Evolutionary conservation across 805 yeast species (phyloP), one percentile per base, ranked within the genome.

Genomic region (Tanozyma kutaoensis): DNA sequence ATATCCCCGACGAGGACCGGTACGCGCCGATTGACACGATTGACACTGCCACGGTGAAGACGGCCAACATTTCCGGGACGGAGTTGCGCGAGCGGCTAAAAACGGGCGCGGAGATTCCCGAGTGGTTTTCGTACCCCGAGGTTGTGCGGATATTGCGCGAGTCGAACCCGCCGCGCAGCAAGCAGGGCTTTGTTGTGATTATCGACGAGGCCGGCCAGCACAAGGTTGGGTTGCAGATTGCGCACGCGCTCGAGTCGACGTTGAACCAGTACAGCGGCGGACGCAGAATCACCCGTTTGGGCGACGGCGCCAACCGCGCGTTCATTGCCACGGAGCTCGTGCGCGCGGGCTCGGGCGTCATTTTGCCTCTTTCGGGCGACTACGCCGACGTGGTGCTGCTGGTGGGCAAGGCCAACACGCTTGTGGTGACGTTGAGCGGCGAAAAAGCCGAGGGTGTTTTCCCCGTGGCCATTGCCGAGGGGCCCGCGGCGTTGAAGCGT

Each of bases 81-180:
- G 95, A 86, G 58, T 70, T 88, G 46, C 76, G 96, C 59, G 75
- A 76, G 53, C 73, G 88, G 39, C 70, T 86, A 49, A 76, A 74
- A 60, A 78, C 76, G 34, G 96, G 96, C 32, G 66, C 77, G 23
- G 76, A 76, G 35, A 88, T 86, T 41, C 97, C 97, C 36, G 91
- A 72, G 49, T 86, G 97, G 97, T 86, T 88, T 58, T 82, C 95
- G 4, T 86, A 86, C 58, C 95, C 95, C 3, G 96, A 86, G 55
- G 95, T 88, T 28, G 97, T 88, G 33, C 69, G 70, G 51, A 85
- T 88, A 33, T 67, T 86, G 43, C 76, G 97, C 50, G 88, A 82
- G 43, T 72, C 86, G 24, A 86, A 86, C 52, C 96, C 96, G 30
- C 95, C 97, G 37, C 74, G 96, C 56, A 71, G 66, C 32, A 52